phyloP scores from a whole-genome alignment of 1,284 basidiomycete genomes.

The Trichosporon sp. region DNA sequence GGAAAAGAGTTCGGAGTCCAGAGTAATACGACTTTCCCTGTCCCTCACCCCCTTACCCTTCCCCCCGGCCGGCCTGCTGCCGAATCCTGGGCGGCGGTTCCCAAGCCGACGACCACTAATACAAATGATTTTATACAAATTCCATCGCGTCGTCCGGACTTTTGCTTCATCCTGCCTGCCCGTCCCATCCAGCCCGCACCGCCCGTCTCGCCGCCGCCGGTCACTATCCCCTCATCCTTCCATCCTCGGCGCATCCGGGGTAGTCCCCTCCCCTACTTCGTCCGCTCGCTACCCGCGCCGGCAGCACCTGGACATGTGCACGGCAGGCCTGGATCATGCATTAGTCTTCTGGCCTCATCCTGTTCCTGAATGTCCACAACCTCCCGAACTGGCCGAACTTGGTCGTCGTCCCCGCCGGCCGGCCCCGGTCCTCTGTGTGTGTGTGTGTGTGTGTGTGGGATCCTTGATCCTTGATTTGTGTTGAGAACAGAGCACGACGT shows the following conservation, averaged over 20 bases:
- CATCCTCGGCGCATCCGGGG: background rate
- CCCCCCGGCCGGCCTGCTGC: background rate
- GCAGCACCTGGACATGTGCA: background rate
- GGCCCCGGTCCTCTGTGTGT: background rate
- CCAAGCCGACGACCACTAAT: background rate
- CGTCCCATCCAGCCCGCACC: too few species aligned
- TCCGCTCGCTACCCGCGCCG: background rate
- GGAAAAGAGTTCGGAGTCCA: background rate
- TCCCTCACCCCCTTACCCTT: background rate
- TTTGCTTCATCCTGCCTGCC: background rate
- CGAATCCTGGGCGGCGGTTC: background rate
- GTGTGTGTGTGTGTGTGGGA: too few species aligned
- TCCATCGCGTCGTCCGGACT: background rate
- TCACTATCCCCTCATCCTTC: background rate
- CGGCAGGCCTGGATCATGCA: background rate
- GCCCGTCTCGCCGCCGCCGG: background rate
- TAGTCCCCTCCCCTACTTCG: background rate
- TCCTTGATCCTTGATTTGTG: too few species aligned
- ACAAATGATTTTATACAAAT: background rate
- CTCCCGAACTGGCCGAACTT: too few species aligned
- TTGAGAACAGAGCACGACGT: too few species aligned
- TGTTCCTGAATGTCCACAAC: background rate
- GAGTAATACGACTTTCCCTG: background rate
- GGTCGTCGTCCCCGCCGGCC: background rate
- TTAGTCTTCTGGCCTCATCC: background rate